Evolutionary conservation across 306 rosid species (phyloP).

Genomic region (Citrullus mucosospermus): DNA sequence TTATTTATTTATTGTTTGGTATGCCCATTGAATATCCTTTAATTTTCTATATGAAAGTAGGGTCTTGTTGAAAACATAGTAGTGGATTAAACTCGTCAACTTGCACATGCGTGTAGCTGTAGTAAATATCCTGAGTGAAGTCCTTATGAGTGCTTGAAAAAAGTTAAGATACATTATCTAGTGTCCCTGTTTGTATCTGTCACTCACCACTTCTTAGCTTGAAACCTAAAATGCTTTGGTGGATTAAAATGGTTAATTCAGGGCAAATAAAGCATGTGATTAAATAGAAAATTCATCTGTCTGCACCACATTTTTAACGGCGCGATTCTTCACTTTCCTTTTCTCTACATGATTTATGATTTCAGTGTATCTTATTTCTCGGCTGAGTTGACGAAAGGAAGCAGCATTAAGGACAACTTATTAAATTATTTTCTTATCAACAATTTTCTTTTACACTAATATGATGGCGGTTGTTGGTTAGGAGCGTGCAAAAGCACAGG

Average conservation of each 20-base stretch:
- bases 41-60: background rate
- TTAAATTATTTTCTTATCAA: background rate
- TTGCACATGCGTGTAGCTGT: background rate
- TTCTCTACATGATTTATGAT: background rate
- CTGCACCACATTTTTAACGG: background rate
- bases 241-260: background rate
- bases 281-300: background rate
- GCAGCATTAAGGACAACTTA: background rate
- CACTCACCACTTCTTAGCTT: background rate
- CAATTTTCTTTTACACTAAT: background rate
- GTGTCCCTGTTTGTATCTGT: background rate
- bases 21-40: background rate
- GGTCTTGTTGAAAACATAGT: background rate
- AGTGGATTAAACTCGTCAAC: background rate
- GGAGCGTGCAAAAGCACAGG: slow-evolving; percentile 72
- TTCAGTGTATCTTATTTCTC: background rate
- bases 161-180: background rate
- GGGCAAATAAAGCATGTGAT: background rate
- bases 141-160: background rate
- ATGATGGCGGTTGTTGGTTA: slow-evolving; percentile 20
- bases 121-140: background rate
- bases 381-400: background rate
- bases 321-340: background rate
- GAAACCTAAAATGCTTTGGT: background rate
- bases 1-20: background rate